Base-by-base conservation (phyloP, 176 grass and related monocot genomes). In the Dendrocalamus sinicus region DNA sequence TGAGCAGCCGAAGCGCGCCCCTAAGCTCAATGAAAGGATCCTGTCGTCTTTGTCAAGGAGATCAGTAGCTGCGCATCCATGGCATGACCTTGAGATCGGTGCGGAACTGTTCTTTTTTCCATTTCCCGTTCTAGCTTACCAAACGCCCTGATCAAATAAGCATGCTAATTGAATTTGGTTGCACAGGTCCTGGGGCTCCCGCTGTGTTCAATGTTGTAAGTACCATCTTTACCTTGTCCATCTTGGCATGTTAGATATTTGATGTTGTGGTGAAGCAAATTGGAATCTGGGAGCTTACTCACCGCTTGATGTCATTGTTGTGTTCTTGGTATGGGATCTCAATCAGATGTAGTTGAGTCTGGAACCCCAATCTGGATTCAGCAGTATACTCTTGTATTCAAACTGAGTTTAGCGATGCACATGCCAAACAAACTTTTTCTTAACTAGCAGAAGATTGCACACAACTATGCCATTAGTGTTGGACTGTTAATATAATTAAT, bases 11-110 rank as follows among this genome's bases (percentile, higher is more conserved):
- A 91, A 67, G 77, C 80, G 75, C 10, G 5, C 91, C 5, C 93
- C 95, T 64, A 90, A 85, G 64, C 90, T 97, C 73, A 97, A 97
- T 48, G 92, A 97, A 70, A 94, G 95, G 90, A 97, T 97, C 48
- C 81, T 97, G 43, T 97, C 95, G 6, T 97, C 95, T 10, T 53
- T 97, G 71, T 94, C 90, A 6, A 94, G 91, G 86, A 91, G 95
- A 78, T 93, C 95, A 1, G 91, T 97, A 40, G 95, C 95, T 88
- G 95, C 95, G 40, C 95, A 97, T 89, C 91, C 95, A 5, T 97
- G 94, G 94, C 94, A 93, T 88, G 95, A 97, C 84, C 89, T 96
- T 85, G 94, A 96, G 88, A 91, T 96, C 39, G 94, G 94, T 96
- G 75, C 7, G 59, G 11, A n/a, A 5, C 6, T 73, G 6, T 16